Percentiles rank a stretch among this genome's conserved stretches.
phyloP scores from a whole-genome alignment of 1,284 basidiomycete genomes.

The Apiotrichum akiyoshidainum region DNA sequence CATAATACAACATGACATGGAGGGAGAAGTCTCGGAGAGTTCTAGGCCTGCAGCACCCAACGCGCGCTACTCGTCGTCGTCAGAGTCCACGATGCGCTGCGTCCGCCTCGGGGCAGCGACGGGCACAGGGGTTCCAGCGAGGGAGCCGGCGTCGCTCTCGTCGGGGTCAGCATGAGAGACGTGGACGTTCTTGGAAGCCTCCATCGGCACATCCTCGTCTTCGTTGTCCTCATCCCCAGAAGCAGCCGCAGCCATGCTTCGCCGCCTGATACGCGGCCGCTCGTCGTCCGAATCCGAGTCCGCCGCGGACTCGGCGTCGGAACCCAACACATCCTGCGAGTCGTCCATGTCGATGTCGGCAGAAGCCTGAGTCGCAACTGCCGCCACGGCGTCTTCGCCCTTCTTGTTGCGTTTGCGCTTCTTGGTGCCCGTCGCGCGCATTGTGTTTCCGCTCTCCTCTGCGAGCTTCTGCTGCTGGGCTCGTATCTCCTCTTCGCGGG shows the following conservation, averaged over 20 bases:
- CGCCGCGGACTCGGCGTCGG: no score
- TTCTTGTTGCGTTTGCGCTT: slow-evolving; percentile 34
- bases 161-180: neutral
- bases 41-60: no score
- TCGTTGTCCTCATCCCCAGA: neutral
- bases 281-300: neutral
- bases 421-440: slow-evolving; percentile 35
- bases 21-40: neutral
- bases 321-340: neutral
- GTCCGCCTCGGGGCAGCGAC: neutral
- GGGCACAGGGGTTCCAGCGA: neutral
- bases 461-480: slow-evolving; percentile 57
- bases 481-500: slow-evolving; percentile 62
- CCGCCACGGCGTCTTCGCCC: slow-evolving; percentile 13
- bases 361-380: slow-evolving; percentile 11
- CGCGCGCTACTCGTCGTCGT: slow-evolving; percentile 18
- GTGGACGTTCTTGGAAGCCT: no score
- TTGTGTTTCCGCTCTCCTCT: slow-evolving; percentile 41
- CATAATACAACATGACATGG: slow-evolving; percentile 16
- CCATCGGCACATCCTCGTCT: neutral
- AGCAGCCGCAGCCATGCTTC: no score
- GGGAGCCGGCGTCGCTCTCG: neutral
- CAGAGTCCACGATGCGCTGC: slow-evolving; percentile 20
- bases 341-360: neutral
- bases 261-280: no score